phyloP scores from a whole-genome alignment of 2,329 filamentous ascomycete genomes.

The Pseudogymnoascus sp. region DNA sequence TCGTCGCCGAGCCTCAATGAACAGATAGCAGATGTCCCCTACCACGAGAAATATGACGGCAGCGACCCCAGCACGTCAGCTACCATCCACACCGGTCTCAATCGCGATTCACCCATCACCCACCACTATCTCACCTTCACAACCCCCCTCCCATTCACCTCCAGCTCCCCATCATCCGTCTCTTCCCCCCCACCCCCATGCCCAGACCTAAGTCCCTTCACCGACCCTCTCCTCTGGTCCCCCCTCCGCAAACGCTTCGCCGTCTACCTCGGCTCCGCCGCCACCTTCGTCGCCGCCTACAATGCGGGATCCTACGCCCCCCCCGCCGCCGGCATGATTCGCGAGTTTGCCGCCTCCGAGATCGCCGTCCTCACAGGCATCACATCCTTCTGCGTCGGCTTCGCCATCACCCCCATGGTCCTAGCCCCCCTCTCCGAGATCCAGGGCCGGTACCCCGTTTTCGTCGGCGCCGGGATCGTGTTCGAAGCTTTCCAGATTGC shows the following conservation, averaged over 20 bases:
- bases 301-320: slow-evolving; percentile 73
- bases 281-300: slow-evolving; percentile 71
- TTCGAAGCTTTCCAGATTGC: slow-evolving; percentile 64
- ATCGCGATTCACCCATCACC: slow-evolving; percentile 16
- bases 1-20: background rate
- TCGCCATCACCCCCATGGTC: slow-evolving; percentile 76
- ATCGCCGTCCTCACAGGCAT: slow-evolving; percentile 67
- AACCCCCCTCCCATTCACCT: slow-evolving; percentile 21
- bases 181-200: slow-evolving; percentile 35
- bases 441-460: slow-evolving; percentile 77
- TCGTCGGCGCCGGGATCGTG: slow-evolving; percentile 62
- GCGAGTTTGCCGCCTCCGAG: slow-evolving; percentile 54
- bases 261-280: slow-evolving; percentile 64
- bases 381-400: slow-evolving; percentile 73
- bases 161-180: slow-evolving; percentile 12
- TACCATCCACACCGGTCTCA: background rate
- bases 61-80: background rate
- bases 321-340: slow-evolving; percentile 53
- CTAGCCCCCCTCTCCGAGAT: slow-evolving; percentile 83
- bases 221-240: slow-evolving; percentile 67
- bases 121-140: slow-evolving; percentile 28
- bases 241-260: slow-evolving; percentile 58
- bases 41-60: background rate
- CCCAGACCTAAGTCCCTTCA: slow-evolving; percentile 59
- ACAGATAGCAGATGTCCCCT: background rate